A percentile compares a stretch with the other conserved stretches of the same genome.
Evolutionary conservation across 306 rosid genomes (phyloP).

Genomic region (Prosopis cineraria): DNA sequence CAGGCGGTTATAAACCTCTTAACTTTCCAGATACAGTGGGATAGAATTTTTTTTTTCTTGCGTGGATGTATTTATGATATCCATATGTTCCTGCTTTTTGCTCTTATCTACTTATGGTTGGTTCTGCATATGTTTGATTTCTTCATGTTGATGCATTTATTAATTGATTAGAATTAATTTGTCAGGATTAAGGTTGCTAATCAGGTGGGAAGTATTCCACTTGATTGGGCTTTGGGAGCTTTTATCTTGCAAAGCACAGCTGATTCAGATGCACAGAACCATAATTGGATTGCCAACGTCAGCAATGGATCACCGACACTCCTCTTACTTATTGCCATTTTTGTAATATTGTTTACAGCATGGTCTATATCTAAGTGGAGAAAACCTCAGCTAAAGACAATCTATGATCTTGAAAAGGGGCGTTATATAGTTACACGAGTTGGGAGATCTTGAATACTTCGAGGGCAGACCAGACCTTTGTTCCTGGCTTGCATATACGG

Average conservation of each 20-base stretch:
- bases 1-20: not conserved
- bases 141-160: not conserved
- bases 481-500: not conserved
- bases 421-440: constrained; percentile 64
- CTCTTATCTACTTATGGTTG: not conserved
- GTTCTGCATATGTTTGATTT: not conserved
- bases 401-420: constrained; percentile 75
- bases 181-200: constrained; percentile 56
- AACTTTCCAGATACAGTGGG: not conserved
- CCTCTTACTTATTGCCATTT: constrained; percentile 46
- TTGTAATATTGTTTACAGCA: constrained; percentile 49
- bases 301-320: constrained; percentile 44
- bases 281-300: constrained; percentile 44
- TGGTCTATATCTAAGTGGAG: constrained; percentile 72
- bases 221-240: constrained; percentile 82
- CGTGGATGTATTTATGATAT: not conserved
- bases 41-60: not conserved
- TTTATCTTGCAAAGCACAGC: constrained; percentile 65
- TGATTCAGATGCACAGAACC: constrained; percentile 37
- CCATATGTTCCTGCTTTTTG: not conserved
- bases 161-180: constrained; percentile 26
- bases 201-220: constrained; percentile 57
- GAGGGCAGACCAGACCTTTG: not conserved
- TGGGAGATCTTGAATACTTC: constrained; percentile 39
- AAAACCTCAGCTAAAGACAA: constrained; percentile 66